A percentile compares a stretch with the other conserved stretches of the same genome.
phyloP scores from a whole-genome alignment of 164 flowering plant genomes.

The Tetracentron sinense region DNA sequence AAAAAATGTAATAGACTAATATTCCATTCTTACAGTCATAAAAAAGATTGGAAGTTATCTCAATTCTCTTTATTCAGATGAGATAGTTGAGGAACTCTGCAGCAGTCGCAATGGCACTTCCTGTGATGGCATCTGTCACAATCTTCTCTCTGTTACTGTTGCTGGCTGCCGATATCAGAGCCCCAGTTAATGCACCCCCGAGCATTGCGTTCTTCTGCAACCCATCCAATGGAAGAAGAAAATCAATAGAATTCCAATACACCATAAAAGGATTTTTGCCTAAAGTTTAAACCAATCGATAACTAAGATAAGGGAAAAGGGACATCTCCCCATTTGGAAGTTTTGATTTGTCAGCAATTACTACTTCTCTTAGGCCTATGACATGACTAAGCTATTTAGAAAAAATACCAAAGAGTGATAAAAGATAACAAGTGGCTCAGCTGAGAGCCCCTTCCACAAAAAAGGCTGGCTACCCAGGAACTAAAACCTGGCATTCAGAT shows the following conservation, averaged over 20 bases:
- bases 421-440: background rate
- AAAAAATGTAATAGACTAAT: too few relatives aligned
- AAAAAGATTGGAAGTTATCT: too few relatives aligned
- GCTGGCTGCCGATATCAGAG: conserved; percentile 59
- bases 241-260: too few relatives aligned
- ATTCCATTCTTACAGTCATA: too few relatives aligned
- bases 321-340: too few relatives aligned
- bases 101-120: conserved; percentile 87
- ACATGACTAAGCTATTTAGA: background rate
- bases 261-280: too few relatives aligned
- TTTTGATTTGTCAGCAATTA: too few relatives aligned
- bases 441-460: background rate
- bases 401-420: too few relatives aligned
- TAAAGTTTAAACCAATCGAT: too few relatives aligned
- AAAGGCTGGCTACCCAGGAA: background rate
- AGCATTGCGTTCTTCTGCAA: conserved; percentile 83
- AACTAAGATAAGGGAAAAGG: too few relatives aligned
- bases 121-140: conserved; percentile 66
- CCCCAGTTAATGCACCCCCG: conserved; percentile 80
- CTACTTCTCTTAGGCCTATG: too few relatives aligned
- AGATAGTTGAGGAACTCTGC: conserved; percentile 67
- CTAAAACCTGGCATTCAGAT: conserved; percentile 1
- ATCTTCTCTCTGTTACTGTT: conserved; percentile 52
- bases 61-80: conserved; percentile 29
- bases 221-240: conserved; percentile 1